Conservation (phyloP, 2,329 filamentous ascomycete species). For the Emergomyces orientalis region DNA sequence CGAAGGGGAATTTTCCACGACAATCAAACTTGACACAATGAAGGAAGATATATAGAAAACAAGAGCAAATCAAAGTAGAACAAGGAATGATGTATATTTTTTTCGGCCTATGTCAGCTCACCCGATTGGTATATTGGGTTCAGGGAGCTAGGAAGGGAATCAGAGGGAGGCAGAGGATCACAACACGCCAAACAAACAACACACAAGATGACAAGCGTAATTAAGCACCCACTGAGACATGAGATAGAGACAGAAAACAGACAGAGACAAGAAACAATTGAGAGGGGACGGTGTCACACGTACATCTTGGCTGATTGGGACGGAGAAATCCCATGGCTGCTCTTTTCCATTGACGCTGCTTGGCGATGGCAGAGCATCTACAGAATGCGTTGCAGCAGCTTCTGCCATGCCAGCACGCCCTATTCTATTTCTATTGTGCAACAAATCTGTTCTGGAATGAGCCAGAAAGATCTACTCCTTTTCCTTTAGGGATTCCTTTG, state of each 20-base stretch:
- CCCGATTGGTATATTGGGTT: neutral
- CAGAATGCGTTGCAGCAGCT: constrained; percentile 31
- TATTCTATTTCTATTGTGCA: constrained; percentile 5
- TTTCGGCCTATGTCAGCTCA: neutral
- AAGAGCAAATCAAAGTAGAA: neutral
- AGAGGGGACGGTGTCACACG: constrained; percentile 16
- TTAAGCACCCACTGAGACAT: constrained; percentile 1
- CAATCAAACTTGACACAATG: neutral
- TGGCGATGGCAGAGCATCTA: constrained; percentile 32
- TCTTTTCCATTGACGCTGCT: constrained; percentile 23
- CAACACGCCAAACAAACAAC: neutral
- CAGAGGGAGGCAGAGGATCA: neutral
- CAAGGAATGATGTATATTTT: neutral
- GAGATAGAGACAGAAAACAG: constrained; percentile 6
- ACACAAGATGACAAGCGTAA: neutral
- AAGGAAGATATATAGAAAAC: neutral
- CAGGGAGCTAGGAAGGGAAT: neutral
- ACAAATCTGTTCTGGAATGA: constrained; percentile 4
- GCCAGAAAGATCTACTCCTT: constrained; percentile 7
- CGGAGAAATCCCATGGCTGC: constrained; percentile 32
- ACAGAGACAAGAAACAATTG: constrained; percentile 4
- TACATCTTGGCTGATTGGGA: constrained; percentile 30
- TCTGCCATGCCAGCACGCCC: constrained; percentile 31
- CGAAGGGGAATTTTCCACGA: neutral
- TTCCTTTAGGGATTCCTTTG: neutral